Percentiles rank a stretch among this genome's conserved stretches.
Evolutionary conservation across 2,329 filamentous ascomycete genomes (phyloP).

Genomic region (Fusarium beomiforme): DNA sequence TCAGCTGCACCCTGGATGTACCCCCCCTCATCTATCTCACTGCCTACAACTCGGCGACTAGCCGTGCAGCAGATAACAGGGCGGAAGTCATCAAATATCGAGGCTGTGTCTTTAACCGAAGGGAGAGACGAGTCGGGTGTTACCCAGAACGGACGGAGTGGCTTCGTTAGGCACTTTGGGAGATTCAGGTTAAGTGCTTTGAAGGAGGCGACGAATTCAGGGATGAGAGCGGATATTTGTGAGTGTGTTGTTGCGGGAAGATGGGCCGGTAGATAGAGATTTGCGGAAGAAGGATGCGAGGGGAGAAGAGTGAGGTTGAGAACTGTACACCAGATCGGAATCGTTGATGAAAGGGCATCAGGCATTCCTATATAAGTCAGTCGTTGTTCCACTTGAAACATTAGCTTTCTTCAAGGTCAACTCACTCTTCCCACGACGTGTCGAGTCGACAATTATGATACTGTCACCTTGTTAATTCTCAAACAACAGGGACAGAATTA

Average conservation of each 20-base stretch:
- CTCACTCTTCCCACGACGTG: conserved; percentile 84
- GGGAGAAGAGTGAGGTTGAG: conserved; percentile 84
- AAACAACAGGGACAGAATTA: not conserved
- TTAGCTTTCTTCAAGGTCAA: conserved; percentile 11
- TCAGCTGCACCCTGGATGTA: conserved; percentile 97
- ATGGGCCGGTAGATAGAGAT: conserved; percentile 76
- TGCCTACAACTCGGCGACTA: conserved; percentile 75
- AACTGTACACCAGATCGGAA: conserved; percentile 93
- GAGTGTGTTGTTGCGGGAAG: conserved; percentile 77
- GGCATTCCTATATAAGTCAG: conserved; percentile 73
- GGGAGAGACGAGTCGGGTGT: conserved; percentile 71
- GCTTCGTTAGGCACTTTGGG: conserved; percentile 69
- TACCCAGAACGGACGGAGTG: conserved; percentile 82
- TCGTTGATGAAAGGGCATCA: conserved; percentile 91
- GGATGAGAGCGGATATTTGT: conserved; percentile 75
- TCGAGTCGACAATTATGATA: conserved; percentile 91
- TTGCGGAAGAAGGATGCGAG: conserved; percentile 54
- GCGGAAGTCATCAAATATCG: conserved; percentile 67
- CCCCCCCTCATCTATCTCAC: conserved; percentile 68
- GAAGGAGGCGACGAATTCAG: conserved; percentile 63
- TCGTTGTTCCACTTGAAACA: not conserved
- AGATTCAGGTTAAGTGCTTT: conserved; percentile 67
- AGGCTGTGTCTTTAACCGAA: conserved; percentile 38
- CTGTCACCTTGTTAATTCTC: conserved; percentile 48
- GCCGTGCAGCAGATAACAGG: conserved; percentile 88